Evolutionary conservation across 1,139 yeast genomes (phyloP).

Genomic region (Blastobotrys buckinghamii): DNA sequence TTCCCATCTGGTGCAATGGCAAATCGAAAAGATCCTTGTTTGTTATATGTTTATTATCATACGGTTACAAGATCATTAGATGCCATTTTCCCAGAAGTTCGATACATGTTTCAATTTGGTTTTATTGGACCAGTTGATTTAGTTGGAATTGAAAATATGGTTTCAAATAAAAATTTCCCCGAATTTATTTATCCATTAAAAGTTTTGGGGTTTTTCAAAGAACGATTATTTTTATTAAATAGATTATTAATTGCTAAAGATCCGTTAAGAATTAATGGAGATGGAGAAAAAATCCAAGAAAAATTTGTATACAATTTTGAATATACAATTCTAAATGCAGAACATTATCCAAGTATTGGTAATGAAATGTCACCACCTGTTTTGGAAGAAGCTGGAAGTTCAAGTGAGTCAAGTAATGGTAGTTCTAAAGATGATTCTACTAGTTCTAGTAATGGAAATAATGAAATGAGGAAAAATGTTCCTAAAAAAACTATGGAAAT

Average conservation of each 20-base stretch:
- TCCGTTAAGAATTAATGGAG: constrained; percentile 27
- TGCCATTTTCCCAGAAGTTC: constrained; percentile 37
- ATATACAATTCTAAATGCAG: constrained; percentile 17
- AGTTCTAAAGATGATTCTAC: constrained; percentile 13
- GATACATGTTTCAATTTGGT: constrained; percentile 36
- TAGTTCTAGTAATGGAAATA: constrained; percentile 8
- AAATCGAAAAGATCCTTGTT: constrained; percentile 3
- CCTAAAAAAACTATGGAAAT: constrained; percentile 13
- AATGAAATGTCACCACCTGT: constrained; percentile 11
- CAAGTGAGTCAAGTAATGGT: neutral
- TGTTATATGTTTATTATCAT: constrained; percentile 32
- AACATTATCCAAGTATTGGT: constrained; percentile 20
- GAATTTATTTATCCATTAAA: constrained; percentile 31
- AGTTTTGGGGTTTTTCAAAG: constrained; percentile 32
- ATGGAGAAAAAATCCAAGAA: constrained; percentile 23
- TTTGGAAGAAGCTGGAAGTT: neutral
- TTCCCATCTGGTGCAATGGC: constrained; percentile 28
- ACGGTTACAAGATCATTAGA: constrained; percentile 31
- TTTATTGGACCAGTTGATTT: constrained; percentile 35
- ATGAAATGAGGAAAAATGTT: neutral
- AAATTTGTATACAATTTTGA: constrained; percentile 25
- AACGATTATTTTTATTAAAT: constrained; percentile 29
- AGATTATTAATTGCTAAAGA: constrained; percentile 27
- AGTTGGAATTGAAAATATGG: constrained; percentile 26
- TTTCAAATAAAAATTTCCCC: constrained; percentile 13